Evolutionary conservation across 176 grass and related monocot genomes (phyloP).

Genomic region (Aegilops tauschii): DNA sequence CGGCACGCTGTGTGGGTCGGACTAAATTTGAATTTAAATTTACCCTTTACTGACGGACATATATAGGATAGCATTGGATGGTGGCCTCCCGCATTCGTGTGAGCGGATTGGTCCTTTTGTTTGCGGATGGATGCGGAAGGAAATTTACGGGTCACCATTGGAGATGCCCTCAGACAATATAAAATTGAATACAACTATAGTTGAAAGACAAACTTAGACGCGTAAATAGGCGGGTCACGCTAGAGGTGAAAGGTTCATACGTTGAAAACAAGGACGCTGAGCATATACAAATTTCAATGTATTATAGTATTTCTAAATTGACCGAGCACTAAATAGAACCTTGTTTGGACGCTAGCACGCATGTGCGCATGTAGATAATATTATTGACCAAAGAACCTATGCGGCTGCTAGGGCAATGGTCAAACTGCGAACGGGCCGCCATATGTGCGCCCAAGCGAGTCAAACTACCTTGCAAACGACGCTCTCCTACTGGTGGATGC

Average conservation of each 20-base stretch:
- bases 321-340: not conserved
- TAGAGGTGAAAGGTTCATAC: not conserved
- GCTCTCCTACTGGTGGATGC: not conserved
- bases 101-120: too few species aligned
- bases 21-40: too few species aligned
- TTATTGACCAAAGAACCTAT: not conserved
- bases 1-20: too few species aligned
- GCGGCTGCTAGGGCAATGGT: not conserved
- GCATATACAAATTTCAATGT: not conserved
- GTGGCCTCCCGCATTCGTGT: too few species aligned
- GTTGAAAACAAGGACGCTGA: not conserved
- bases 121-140: too few species aligned
- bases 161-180: not conserved
- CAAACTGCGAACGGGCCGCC: conserved; percentile 12
- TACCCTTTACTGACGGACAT: too few species aligned
- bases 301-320: not conserved
- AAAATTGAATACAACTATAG: not conserved
- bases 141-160: too few species aligned
- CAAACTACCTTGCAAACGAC: not conserved
- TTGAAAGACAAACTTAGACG: not conserved
- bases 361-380: not conserved
- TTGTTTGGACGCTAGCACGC: not conserved
- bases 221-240: not conserved
- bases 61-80: too few species aligned
- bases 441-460: not conserved